Conservation (phyloP, 2,329 filamentous ascomycete genomes). For the Samsoniella hepiali region DNA sequence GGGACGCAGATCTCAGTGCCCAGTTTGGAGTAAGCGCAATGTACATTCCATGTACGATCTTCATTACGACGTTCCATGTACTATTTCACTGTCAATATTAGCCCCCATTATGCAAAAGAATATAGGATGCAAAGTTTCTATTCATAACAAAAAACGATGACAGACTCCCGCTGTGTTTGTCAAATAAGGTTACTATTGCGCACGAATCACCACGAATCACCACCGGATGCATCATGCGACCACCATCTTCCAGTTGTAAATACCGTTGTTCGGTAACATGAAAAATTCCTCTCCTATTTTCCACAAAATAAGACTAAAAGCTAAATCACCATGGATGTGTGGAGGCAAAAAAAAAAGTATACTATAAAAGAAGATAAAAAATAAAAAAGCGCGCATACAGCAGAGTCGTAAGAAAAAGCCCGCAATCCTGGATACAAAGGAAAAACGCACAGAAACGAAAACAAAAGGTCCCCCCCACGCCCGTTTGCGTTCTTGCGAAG, state of each 20-base stretch:
- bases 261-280: no score
- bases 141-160: not conserved
- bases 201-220: no score
- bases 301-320: not conserved
- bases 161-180: no score
- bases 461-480: not conserved
- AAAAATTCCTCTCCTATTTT: no score
- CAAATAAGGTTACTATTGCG: no score
- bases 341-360: not conserved
- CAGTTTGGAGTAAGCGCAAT: not conserved
- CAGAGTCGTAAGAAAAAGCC: not conserved
- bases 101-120: not conserved
- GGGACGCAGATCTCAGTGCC: slow-evolving; percentile 31
- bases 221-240: no score
- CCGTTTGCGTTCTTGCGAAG: not conserved
- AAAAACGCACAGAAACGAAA: not conserved
- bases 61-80: not conserved
- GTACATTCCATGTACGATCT: not conserved
- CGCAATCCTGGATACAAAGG: not conserved
- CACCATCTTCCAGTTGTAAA: no score
- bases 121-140: not conserved
- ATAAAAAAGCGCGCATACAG: not conserved
- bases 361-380: not conserved
- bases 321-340: not conserved
- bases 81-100: not conserved